Conservation (phyloP, 176 grass and related monocot species). For the Lolium perenne region DNA sequence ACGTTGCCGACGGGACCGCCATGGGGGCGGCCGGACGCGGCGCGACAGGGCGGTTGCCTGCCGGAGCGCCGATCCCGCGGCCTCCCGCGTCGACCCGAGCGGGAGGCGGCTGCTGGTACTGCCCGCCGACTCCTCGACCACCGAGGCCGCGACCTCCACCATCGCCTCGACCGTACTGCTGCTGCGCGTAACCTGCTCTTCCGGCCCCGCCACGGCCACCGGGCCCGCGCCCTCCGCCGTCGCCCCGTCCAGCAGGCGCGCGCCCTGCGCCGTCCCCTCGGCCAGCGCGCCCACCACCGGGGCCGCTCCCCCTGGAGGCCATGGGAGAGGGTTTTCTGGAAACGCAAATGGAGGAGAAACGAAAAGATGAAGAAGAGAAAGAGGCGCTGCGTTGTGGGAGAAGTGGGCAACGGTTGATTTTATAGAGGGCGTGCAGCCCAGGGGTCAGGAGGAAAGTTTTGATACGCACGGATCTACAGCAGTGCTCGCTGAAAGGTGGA, state of each 20-base stretch:
- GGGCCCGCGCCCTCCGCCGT: not conserved
- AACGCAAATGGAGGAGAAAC: not conserved
- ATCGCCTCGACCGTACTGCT: conserved; percentile 2
- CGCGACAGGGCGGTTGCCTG: not conserved
- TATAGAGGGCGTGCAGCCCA: conserved; percentile 13
- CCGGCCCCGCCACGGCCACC: not conserved
- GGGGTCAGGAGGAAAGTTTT: not conserved
- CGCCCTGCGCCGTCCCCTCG: conserved; percentile 26
- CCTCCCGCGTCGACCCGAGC: not conserved
- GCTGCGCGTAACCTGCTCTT: not conserved
- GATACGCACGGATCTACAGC: not conserved
- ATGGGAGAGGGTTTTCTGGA: conserved; percentile 24
- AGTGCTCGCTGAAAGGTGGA: not conserved
- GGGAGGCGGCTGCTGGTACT: not conserved
- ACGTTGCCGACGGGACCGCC: not conserved
- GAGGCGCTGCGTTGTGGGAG: not conserved
- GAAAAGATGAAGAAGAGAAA: not conserved
- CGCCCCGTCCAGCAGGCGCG: not conserved
- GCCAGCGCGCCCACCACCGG: not conserved
- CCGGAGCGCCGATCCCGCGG: not conserved
- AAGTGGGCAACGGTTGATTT: not conserved
- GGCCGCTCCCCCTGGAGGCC: conserved; percentile 30
- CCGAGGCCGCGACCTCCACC: not conserved
- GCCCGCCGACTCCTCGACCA: not conserved
- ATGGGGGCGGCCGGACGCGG: not conserved